Conservation (phyloP, 2,329 filamentous ascomycete genomes). For the Fusarium udum region DNA sequence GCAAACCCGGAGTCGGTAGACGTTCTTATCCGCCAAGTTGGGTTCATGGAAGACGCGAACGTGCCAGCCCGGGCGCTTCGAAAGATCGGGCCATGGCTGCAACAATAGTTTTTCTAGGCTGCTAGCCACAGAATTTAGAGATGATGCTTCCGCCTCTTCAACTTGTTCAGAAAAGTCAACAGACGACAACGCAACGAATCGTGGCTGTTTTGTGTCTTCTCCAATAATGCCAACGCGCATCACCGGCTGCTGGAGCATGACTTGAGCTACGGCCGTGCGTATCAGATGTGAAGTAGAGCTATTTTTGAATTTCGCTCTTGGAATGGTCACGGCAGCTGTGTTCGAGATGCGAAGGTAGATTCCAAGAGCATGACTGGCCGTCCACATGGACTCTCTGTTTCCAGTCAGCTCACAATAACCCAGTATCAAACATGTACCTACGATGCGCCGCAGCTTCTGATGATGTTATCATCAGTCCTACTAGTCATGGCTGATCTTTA, state of each 20-base stretch:
- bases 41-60: not conserved
- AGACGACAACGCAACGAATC: not conserved
- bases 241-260: not conserved
- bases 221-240: not conserved
- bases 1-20: not conserved
- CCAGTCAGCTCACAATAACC: not conserved
- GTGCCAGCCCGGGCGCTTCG: not conserved
- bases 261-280: not conserved
- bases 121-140: not conserved
- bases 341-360: not conserved
- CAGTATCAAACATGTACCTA: not conserved
- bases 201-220: not conserved
- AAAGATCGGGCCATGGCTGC: not conserved
- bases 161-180: not conserved
- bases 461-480: not conserved
- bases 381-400: not conserved
- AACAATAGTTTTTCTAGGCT: not conserved
- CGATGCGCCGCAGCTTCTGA: not conserved
- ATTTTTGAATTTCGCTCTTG: rapidly evolving
- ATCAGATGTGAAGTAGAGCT: not conserved
- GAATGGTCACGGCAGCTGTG: rapidly evolving
- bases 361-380: not conserved
- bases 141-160: not conserved
- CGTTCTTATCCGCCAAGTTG: not conserved
- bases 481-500: not conserved